Conservation (phyloP, 2,329 filamentous ascomycete species). For the Ceratocystis harringtonii region DNA sequence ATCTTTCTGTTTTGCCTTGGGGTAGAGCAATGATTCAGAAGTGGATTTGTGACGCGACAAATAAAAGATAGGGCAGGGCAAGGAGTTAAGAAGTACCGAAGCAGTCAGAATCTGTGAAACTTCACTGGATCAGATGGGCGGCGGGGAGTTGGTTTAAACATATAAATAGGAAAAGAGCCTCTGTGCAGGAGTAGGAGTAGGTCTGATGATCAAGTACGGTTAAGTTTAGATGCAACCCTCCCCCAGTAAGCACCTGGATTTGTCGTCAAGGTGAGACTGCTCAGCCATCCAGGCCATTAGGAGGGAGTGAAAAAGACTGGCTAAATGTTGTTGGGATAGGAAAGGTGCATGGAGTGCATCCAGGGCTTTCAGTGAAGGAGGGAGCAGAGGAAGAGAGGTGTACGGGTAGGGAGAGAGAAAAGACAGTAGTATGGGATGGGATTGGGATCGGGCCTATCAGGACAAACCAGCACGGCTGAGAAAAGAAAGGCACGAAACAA, state of each 20-base stretch:
- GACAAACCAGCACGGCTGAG: neutral
- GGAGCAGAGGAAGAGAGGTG: neutral
- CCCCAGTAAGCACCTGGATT: neutral
- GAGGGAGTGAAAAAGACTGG: neutral
- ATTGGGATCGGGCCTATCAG: neutral
- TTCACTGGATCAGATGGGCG: neutral
- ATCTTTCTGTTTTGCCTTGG: neutral
- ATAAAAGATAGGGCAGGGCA: neutral
- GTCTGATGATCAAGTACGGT: constrained; percentile 3
- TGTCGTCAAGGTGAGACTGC: neutral
- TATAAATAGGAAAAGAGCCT: constrained; percentile 4
- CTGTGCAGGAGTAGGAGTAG: neutral
- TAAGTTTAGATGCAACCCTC: constrained; percentile 5
- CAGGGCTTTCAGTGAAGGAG: neutral
- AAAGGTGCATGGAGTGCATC: neutral
- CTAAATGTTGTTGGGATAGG: neutral
- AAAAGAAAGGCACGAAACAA: neutral
- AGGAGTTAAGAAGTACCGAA: neutral
- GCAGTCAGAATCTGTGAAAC: neutral
- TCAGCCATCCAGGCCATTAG: neutral
- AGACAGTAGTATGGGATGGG: neutral
- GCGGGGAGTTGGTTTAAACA: constrained; percentile 3
- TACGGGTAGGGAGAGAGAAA: neutral
- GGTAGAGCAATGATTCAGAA: neutral
- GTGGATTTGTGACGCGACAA: neutral